Evolutionary conservation across 108 stramenopile species (phyloP), one percentile per base, ranked within the genome.

Genomic region (Discostella stelligeroides): DNA sequence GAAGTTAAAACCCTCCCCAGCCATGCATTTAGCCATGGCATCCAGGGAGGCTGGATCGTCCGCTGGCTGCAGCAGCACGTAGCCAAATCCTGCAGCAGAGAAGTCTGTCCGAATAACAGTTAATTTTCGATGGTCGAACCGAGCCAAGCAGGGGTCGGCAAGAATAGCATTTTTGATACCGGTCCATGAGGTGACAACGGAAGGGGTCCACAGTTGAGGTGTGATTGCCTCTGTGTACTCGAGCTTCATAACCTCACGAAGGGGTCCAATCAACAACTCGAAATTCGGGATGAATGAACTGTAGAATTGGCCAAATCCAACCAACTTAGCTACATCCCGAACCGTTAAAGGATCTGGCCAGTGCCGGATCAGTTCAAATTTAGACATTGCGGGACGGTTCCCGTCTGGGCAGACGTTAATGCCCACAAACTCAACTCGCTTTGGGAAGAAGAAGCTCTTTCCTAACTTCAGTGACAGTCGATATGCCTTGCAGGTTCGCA

Each of bases 341-440:
- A n/a, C n/a, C n/a, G n/a, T n/a, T n/a, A n/a, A n/a, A n/a, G n/a
- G n/a, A n/a, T n/a, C n/a, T n/a, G n/a, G n/a, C n/a, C n/a, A n/a
- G n/a, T n/a, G n/a, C n/a, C n/a, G n/a, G n/a, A n/a, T n/a, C n/a
- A n/a, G n/a, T n/a, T n/a, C n/a, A n/a, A n/a, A n/a, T n/a, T n/a
- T n/a, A n/a, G n/a, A n/a, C n/a, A n/a, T n/a, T n/a, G n/a, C n/a
- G n/a, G n/a, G n/a, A n/a, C n/a, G n/a, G n/a, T n/a, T n/a, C 0
- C 62, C 62, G 51, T 63, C 58, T 4, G 1, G 23, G 17, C 48
- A 34, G 13, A 72, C 42, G 21, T 72, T 61, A 45, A 46, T 20
- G 11, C 71, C 71, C 4, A 72, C 71, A 37, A 72, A 69, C 18
- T 58, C 58, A 41, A 55, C 5, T 6, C 6, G 68, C 13, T 63